A percentile compares a stretch with the other conserved stretches of the same genome.
Conservation (phyloP, 179 eudicot species). For the Camellia oleifera region DNA sequence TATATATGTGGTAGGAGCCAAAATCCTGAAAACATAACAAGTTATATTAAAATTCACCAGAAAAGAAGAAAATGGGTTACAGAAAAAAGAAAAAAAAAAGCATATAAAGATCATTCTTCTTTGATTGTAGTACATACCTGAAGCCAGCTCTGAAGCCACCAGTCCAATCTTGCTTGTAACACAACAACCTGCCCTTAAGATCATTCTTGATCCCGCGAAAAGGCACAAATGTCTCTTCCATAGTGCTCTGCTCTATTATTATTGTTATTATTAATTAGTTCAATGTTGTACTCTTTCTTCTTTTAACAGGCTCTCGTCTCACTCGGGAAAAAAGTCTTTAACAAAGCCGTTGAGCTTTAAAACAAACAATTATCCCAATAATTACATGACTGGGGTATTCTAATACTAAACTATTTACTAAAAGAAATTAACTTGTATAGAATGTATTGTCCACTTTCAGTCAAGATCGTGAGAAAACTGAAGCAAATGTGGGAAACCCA, state of each 20-base stretch:
- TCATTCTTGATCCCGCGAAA: constrained; percentile 52
- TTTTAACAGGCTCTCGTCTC: background rate
- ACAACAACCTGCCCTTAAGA: constrained; percentile 27
- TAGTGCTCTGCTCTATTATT: background rate
- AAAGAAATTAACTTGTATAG: background rate
- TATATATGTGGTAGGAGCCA: constrained; percentile 87
- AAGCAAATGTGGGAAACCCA: constrained; percentile 18
- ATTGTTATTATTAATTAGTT: background rate
- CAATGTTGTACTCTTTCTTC: constrained; percentile 7
- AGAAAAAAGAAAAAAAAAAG: no score
- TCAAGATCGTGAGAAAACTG: background rate
- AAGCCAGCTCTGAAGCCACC: constrained; percentile 43
- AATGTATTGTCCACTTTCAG: background rate
- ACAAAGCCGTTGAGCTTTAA: background rate
- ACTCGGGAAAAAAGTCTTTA: background rate
- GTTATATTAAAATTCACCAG: background rate
- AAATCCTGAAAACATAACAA: constrained; percentile 39
- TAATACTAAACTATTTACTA: background rate
- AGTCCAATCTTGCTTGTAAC: constrained; percentile 51
- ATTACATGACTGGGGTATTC: constrained; percentile 30
- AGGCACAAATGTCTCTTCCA: constrained; percentile 74
- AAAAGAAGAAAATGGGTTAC: background rate
- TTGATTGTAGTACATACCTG: no score
- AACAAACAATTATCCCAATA: background rate
- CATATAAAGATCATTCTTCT: no score